Evolutionary conservation across 257 asterid genomes (phyloP).

Genomic region (Ilex asprella): DNA sequence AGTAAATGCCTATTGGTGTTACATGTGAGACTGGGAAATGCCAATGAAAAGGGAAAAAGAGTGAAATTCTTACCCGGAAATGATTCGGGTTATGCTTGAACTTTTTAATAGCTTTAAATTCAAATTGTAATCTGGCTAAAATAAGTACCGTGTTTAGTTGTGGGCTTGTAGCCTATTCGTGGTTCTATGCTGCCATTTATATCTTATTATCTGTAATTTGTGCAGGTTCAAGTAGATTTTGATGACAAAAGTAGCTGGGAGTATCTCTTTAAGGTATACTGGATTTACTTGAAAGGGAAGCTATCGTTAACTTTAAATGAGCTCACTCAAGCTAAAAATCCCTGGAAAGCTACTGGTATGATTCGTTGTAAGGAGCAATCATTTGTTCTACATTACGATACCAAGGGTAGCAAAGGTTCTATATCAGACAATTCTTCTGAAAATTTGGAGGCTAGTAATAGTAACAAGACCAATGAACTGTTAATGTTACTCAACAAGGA

Average conservation of each 20-base stretch:
- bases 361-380: conserved; percentile 29
- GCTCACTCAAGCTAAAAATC: conserved; percentile 60
- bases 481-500: conserved; percentile 4
- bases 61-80: too few species aligned
- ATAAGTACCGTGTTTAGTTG: not conserved
- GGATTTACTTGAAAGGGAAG: conserved; percentile 60
- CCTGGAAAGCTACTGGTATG: conserved; percentile 36
- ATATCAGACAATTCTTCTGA: conserved; percentile 23
- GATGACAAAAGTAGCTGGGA: conserved; percentile 89
- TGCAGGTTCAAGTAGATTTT: conserved; percentile 80
- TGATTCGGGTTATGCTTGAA: too few species aligned
- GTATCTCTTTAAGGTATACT: conserved; percentile 85
- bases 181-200: not conserved
- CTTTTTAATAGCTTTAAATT: too few species aligned
- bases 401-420: conserved; percentile 27
- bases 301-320: conserved; percentile 56
- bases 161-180: not conserved
- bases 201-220: conserved; percentile 1
- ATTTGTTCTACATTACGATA: conserved; percentile 16
- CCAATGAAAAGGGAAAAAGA: too few species aligned
- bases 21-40: too few species aligned
- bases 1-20: too few species aligned
- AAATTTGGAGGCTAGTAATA: conserved; percentile 24
- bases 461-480: conserved; percentile 13
- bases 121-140: too few species aligned